phyloP scores from a whole-genome alignment of 1,284 basidiomycete species.

The Ceratobasidium theobromae region DNA sequence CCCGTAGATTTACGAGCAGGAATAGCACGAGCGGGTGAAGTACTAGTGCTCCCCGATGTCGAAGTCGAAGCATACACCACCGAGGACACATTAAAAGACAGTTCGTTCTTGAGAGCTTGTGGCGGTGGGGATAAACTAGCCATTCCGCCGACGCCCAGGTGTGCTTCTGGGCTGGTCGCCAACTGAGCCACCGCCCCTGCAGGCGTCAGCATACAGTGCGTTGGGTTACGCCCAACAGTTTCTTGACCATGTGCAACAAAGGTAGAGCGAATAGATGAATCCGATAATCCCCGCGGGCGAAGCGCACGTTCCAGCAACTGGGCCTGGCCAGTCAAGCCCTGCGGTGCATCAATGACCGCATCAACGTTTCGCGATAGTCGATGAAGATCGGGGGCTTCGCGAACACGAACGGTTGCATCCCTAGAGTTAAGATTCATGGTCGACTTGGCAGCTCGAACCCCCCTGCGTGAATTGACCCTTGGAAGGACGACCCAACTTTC shows the following conservation, averaged over 20 bases:
- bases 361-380: slow-evolving; percentile 67
- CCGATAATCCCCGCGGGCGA: slow-evolving; percentile 77
- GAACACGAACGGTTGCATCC: slow-evolving; percentile 41
- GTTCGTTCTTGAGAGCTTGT: background rate
- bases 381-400: too few species aligned
- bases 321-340: slow-evolving; percentile 43
- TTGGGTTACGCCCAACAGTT: slow-evolving; percentile 33
- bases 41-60: slow-evolving; percentile 17
- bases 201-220: too few species aligned
- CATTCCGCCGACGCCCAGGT: background rate
- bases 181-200: slow-evolving; percentile 2
- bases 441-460: slow-evolving; percentile 31
- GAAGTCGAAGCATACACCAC: slow-evolving; percentile 6
- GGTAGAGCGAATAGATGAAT: slow-evolving; percentile 86
- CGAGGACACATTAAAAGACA: background rate
- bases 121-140: background rate
- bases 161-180: background rate
- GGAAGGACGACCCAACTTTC: slow-evolving; percentile 29
- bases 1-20: background rate
- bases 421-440: slow-evolving; percentile 35
- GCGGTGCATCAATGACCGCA: slow-evolving; percentile 67
- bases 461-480: slow-evolving; percentile 20
- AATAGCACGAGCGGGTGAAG: slow-evolving; percentile 17
- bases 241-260: slow-evolving; percentile 51
- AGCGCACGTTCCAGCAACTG: slow-evolving; percentile 62